Conservation (phyloP, 768 basidiomycete genomes). For the Boletellus ananiceps region DNA sequence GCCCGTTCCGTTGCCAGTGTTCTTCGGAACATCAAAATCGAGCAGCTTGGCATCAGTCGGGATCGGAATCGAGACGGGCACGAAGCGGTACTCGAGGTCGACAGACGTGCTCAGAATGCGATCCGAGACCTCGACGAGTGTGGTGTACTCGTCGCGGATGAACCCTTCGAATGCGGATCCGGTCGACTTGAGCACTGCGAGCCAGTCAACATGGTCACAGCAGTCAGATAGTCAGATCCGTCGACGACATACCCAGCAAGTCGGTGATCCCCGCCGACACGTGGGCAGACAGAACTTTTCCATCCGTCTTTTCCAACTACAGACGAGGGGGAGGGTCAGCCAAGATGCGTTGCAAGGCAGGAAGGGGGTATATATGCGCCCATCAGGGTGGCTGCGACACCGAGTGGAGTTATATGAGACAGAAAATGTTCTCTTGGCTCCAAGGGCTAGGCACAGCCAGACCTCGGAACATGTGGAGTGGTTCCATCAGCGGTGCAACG, state of each 20-base stretch:
- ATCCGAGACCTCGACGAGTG: slow-evolving; percentile 76
- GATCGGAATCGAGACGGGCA: slow-evolving; percentile 39
- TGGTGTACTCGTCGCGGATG: slow-evolving; percentile 84
- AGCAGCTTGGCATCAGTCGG: slow-evolving; percentile 52
- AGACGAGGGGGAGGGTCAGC: not conserved
- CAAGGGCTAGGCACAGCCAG: slow-evolving; percentile 18
- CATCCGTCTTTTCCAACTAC: slow-evolving; percentile 67
- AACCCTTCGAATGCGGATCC: slow-evolving; percentile 84
- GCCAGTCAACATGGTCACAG: not conserved
- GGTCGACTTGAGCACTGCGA: slow-evolving; percentile 79
- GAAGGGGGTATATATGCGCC: not conserved
- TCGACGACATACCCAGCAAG: slow-evolving; percentile 57
- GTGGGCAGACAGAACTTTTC: slow-evolving; percentile 54
- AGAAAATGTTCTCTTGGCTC: slow-evolving; percentile 12
- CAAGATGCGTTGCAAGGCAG: not conserved
- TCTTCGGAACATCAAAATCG: slow-evolving; percentile 42
- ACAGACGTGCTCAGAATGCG: slow-evolving; percentile 88
- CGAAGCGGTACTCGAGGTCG: slow-evolving; percentile 68
- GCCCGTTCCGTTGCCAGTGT: slow-evolving; percentile 40
- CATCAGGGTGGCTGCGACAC: not conserved
- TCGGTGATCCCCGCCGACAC: slow-evolving; percentile 73
- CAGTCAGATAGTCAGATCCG: no score
- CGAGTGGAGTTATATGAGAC: slow-evolving; percentile 13
- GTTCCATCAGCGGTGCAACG: slow-evolving; percentile 5
- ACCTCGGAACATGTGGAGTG: slow-evolving; percentile 16